Conservation (phyloP, 192 early-diverging fungal genomes). For the Coemansia asiatica region DNA sequence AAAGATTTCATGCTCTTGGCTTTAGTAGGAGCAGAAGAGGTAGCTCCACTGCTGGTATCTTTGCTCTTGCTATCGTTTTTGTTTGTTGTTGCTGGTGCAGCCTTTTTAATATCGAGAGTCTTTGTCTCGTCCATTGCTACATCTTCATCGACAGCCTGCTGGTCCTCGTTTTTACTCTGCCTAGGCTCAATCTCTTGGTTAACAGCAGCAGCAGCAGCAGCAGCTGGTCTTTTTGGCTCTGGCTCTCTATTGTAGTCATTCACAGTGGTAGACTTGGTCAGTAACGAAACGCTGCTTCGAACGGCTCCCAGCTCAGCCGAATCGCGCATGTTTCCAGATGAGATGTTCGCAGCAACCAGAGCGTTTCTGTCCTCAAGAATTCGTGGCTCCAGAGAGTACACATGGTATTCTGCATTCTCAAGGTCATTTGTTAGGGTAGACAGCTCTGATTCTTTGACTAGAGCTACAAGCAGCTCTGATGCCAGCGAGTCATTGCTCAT, state of each 20-base stretch:
- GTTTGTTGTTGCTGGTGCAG: background rate
- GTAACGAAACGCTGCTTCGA: constrained; percentile 21
- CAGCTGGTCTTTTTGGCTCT: background rate
- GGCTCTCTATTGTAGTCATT: background rate
- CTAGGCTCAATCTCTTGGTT: background rate
- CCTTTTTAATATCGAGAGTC: background rate
- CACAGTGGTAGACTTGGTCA: background rate
- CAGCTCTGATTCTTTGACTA: constrained; percentile 33
- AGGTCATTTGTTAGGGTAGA: constrained; percentile 16
- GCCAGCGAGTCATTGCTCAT: background rate
- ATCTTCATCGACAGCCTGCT: background rate
- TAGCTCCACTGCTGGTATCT: background rate
- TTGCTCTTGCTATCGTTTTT: background rate
- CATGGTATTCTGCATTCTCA: constrained; percentile 20
- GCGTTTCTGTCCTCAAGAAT: constrained; percentile 9
- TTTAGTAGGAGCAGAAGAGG: background rate
- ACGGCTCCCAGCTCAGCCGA: constrained; percentile 31
- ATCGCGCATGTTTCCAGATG: constrained; percentile 36
- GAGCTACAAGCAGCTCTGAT: constrained; percentile 21
- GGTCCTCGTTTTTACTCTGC: background rate
- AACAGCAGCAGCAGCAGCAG: background rate
- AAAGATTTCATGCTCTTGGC: constrained; percentile 32
- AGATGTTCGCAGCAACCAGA: constrained; percentile 34
- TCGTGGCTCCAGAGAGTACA: constrained; percentile 38
- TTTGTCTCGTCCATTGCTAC: background rate